Evolutionary conservation across 352 stramenopile genomes (phyloP).

Genomic region (Peronospora farinosa): DNA sequence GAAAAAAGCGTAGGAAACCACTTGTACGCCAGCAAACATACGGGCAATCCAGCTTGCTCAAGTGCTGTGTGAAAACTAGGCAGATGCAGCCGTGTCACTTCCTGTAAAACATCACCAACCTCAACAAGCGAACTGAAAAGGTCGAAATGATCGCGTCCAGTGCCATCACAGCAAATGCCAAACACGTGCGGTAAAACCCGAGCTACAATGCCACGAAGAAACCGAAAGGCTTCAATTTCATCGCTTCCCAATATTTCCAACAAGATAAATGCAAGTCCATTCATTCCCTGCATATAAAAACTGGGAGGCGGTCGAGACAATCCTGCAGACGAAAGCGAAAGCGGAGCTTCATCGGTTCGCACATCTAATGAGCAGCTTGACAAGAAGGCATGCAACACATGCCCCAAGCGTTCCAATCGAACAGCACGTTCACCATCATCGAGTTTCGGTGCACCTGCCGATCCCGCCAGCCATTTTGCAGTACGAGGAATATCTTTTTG

Average conservation of each 20-base stretch:
- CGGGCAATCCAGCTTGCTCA: constrained; percentile 50
- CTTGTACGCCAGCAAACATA: constrained; percentile 82
- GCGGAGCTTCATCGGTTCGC: constrained; percentile 30
- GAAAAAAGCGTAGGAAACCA: constrained; percentile 86
- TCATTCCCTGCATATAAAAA: constrained; percentile 87
- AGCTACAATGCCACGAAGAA: constrained; percentile 57
- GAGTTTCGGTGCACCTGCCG: constrained; percentile 45
- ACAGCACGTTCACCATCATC: constrained; percentile 22
- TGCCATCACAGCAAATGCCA: constrained; percentile 41
- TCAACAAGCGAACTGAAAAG: constrained; percentile 67
- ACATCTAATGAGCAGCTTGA: constrained; percentile 48
- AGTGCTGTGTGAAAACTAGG: constrained; percentile 52
- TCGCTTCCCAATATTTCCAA: constrained; percentile 57
- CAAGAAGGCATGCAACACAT: constrained; percentile 65
- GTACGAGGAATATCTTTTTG: constrained; percentile 80
- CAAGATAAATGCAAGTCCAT: constrained; percentile 72
- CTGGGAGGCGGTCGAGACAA: constrained; percentile 25
- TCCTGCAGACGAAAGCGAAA: constrained; percentile 19
- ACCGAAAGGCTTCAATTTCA: constrained; percentile 44
- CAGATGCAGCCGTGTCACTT: constrained; percentile 65
- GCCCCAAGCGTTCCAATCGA: constrained; percentile 37
- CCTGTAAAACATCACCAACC: constrained; percentile 63
- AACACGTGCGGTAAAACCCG: constrained; percentile 76
- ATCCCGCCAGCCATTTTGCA: constrained; percentile 64
- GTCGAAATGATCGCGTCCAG: constrained; percentile 50